Evolutionary conservation across 257 asterid species (phyloP), one percentile per base, ranked within the genome.

Genomic region (Haberlea rhodopensis): DNA sequence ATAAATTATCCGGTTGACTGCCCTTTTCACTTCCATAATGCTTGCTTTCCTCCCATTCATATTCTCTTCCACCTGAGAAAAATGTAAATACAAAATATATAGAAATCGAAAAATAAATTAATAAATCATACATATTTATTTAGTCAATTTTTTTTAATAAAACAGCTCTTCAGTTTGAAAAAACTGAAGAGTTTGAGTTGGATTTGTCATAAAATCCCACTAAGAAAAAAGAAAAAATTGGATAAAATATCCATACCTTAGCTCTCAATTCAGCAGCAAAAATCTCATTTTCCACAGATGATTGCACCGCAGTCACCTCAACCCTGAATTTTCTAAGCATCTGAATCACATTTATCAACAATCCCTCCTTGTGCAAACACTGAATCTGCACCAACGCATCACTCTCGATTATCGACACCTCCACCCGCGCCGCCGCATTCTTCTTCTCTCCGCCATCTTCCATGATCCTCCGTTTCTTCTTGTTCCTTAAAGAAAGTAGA

Each of bases 371-470:
- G 28, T 84, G 69, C 55, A 73, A 40, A 53, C 95, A 89, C 19
- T 69, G 73, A 11, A 91, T 74, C 86, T 89, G 94, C 72, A 92
- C 90, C 87, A 92, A 18, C 8, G 82, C 95, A 66, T 92, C 96
- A 1, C 71, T 78, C 78, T 87, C 97, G 8, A 92, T 92, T 5
- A 92, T 92, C 0, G 98, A 92, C 9, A 91, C 96, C 71, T 89
- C 91, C 73, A 91, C 88, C 46, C 65, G 73, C 68, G 59, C 57
- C 69, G 3, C 77, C 29, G 16, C 81, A 45, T 6, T 45, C 65
- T 72, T 66, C 34, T 68, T 61, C 8, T 66, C 52, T 0, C 57
- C 65, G 8, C 23, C 70, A 13, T 62, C 76, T 57, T 74, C 77
- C 21, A 20, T 57, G 9, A 1, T 49, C 43, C 43, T 5, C 73